phyloP scores from a whole-genome alignment of 2,329 filamentous ascomycete species.

The Trichoderma sp. region DNA sequence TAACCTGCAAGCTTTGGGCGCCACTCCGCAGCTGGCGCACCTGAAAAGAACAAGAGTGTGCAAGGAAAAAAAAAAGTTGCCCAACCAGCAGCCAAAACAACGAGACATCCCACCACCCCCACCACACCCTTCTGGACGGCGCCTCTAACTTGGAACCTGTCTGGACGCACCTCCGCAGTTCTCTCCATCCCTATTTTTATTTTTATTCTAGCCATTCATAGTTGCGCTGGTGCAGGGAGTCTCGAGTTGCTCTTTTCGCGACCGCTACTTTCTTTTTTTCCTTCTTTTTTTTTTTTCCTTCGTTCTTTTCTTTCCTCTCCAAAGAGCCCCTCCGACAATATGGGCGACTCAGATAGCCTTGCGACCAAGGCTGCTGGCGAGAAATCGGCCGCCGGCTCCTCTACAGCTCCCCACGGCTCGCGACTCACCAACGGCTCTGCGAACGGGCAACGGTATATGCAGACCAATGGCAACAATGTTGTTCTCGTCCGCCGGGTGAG shows the following conservation, averaged over 20 bases:
- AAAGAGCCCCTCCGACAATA: conserved; percentile 7
- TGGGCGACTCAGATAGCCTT: conserved; percentile 21
- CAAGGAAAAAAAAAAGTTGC: conserved; percentile 11
- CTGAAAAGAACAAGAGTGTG: background rate
- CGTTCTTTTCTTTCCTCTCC: background rate
- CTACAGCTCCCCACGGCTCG: conserved; percentile 35
- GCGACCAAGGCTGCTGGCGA: conserved; percentile 24
- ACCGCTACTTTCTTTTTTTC: background rate
- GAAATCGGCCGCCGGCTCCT: conserved; percentile 32
- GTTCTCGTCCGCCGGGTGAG: conserved; percentile 61
- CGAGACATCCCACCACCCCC: conserved; percentile 27
- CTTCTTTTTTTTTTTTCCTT: background rate
- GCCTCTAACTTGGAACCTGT: background rate
- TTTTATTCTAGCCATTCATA: background rate
- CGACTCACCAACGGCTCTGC: conserved; percentile 41
- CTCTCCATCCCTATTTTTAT: conserved; percentile 3
- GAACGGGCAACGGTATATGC: conserved; percentile 61
- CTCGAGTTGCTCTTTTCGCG: background rate
- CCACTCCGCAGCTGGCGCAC: conserved; percentile 11
- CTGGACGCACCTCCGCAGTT: conserved; percentile 16
- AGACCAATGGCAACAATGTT: conserved; percentile 55
- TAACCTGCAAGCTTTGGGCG: conserved; percentile 17
- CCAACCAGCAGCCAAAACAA: conserved; percentile 13
- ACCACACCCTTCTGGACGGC: conserved; percentile 16
- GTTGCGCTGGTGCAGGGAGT: background rate